Conservation (phyloP, 192 early-diverging fungal genomes). For the Glomus cerebriforme region DNA sequence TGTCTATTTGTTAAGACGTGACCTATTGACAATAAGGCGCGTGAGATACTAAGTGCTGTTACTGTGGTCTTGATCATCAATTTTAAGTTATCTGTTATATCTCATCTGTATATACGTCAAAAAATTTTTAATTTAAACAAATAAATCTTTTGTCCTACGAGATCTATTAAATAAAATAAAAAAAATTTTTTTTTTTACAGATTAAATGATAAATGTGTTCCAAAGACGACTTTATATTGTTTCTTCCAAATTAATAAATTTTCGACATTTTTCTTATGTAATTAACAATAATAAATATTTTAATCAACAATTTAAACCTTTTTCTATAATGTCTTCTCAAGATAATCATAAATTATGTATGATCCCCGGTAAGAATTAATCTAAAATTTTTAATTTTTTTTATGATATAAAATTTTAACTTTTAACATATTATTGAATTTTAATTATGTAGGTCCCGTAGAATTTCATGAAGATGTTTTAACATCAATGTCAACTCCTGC, state of each 20-base stretch:
- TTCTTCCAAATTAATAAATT: neutral
- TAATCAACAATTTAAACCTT: neutral
- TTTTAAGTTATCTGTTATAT: too few species aligned
- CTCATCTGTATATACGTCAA: too few species aligned
- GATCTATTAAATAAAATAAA: neutral
- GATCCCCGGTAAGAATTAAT: conserved; percentile 16
- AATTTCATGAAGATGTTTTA: conserved; percentile 89
- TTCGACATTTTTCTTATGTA: neutral
- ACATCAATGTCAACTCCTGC: conserved; percentile 85
- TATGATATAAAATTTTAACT: neutral
- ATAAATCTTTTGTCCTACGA: neutral
- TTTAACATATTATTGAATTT: neutral
- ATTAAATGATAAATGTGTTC: neutral
- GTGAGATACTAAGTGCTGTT: too few species aligned
- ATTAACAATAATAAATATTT: neutral
- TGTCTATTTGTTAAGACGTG: too few species aligned
- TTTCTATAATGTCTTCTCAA: conserved; percentile 22
- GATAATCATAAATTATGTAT: conserved; percentile 29
- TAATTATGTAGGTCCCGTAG: conserved; percentile 76
- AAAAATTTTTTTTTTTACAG: too few species aligned
- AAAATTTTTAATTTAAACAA: neutral
- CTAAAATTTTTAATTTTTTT: neutral
- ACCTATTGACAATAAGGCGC: too few species aligned
- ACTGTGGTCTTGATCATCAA: too few species aligned
- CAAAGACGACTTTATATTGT: neutral